Evolutionary conservation across 1,284 basidiomycete genomes (phyloP).

Genomic region (Ustilago sp.): DNA sequence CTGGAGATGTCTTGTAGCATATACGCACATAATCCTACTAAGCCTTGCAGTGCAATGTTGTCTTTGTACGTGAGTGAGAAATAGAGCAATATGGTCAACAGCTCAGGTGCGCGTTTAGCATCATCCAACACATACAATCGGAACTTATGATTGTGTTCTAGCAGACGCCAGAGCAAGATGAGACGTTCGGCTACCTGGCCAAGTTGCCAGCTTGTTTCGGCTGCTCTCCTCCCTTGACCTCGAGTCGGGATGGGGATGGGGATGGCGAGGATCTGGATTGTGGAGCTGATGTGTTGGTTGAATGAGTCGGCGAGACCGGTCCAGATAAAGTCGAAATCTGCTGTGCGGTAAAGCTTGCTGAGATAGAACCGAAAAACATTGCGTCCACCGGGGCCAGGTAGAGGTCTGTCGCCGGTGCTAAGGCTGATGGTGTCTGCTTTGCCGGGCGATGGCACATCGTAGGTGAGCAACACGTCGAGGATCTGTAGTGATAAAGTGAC

Average conservation of each 20-base stretch:
- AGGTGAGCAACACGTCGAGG: constrained; percentile 60
- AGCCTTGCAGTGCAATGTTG: constrained; percentile 82
- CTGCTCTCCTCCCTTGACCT: constrained; percentile 25
- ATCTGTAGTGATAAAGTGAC: constrained; percentile 57
- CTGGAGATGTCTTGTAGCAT: constrained; percentile 91
- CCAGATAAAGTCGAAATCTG: constrained; percentile 62
- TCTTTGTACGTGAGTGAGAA: constrained; percentile 54
- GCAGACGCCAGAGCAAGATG: constrained; percentile 57
- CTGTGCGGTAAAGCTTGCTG: constrained; percentile 62
- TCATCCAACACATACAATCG: constrained; percentile 56
- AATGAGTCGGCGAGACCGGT: constrained; percentile 43
- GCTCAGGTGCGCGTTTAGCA: constrained; percentile 34
- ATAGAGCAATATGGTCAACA: constrained; percentile 43
- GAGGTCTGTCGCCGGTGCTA: constrained; percentile 35
- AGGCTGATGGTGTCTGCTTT: constrained; percentile 37
- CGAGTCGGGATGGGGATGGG: constrained; percentile 34
- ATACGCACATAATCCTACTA: constrained; percentile 89
- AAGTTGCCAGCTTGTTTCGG: constrained; percentile 39
- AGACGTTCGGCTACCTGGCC: constrained; percentile 60
- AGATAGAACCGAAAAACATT: constrained; percentile 65
- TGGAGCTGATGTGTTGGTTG: constrained; percentile 37
- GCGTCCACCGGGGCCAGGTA: constrained; percentile 29
- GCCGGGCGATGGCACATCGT: constrained; percentile 41
- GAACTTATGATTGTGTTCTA: constrained; percentile 61
- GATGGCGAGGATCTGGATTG: constrained; percentile 46